Conservation (phyloP, 441 rosid genomes). For the Erodium trifolium region DNA sequence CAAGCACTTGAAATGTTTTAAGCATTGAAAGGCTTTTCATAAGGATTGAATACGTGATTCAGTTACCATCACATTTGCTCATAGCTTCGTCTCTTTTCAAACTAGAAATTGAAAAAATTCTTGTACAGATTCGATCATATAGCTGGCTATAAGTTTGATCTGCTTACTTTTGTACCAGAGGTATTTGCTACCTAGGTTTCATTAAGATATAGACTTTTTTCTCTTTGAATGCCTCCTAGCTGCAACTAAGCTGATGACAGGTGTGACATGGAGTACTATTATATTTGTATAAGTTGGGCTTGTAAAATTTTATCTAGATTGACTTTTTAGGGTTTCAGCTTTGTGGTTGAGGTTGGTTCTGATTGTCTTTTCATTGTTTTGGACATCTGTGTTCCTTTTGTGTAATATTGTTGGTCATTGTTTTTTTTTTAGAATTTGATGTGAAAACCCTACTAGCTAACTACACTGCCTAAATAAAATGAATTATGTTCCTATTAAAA, state of each 20-base stretch:
- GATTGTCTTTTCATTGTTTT: not conserved
- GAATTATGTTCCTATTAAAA: too few species aligned
- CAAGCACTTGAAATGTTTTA: not conserved
- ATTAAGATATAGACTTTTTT: not conserved
- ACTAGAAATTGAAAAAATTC: not conserved
- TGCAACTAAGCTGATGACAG: not conserved
- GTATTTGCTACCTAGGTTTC: not conserved
- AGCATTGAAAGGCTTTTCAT: not conserved
- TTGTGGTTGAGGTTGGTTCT: not conserved
- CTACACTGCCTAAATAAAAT: too few species aligned
- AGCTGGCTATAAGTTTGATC: not conserved
- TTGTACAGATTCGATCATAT: not conserved
- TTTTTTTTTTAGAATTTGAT: too few species aligned
- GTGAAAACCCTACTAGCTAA: too few species aligned
- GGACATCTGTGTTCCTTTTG: not conserved
- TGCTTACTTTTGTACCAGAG: not conserved
- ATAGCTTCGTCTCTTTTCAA: not conserved
- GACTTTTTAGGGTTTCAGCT: not conserved
- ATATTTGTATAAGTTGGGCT: not conserved
- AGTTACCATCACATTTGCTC: not conserved
- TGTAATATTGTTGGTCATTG: too few species aligned
- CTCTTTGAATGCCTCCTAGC: constrained; percentile 1
- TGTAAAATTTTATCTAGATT: not conserved
- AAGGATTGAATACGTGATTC: not conserved
- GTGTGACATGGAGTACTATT: not conserved